These are phyloP conservation scores for Rheum nobile DNA, from an alignment of 148 eudicot genomes.

Conservation along the genomic window DNA sequence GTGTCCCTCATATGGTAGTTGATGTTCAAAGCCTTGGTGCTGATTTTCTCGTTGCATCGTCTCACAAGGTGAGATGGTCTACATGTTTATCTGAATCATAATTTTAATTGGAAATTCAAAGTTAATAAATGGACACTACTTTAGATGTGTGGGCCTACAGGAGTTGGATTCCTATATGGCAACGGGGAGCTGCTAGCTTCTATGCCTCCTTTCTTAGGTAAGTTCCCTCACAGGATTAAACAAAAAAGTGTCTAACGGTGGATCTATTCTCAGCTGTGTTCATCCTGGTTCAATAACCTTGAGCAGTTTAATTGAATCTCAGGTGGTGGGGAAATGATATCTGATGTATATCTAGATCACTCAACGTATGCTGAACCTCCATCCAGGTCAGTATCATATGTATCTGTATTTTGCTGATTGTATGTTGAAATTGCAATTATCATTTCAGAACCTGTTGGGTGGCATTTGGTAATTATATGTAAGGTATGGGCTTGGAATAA, in stretches of 20 bases:
- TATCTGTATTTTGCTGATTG: not conserved
- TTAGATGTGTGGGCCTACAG: constrained; percentile 99
- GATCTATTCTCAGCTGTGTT: too few species aligned
- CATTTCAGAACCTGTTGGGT: not conserved
- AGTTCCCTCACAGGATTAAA: not conserved
- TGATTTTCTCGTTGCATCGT: constrained; percentile 97
- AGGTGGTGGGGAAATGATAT: constrained; percentile 99
- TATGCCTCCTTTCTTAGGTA: constrained; percentile 99
- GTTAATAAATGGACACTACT: constrained; percentile 57
- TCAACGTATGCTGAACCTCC: constrained; percentile 98
- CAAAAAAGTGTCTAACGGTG: too few species aligned
- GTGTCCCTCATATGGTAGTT: constrained; percentile 98
- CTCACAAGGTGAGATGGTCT: constrained; percentile 73
- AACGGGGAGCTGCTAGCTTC: constrained; percentile 55
- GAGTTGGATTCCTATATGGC: constrained; percentile 93
- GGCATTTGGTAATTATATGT: not conserved
- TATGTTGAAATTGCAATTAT: constrained; percentile 1
- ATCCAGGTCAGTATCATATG: constrained; percentile 42
- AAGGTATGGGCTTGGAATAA: not conserved
- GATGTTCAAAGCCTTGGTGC: constrained; percentile 81
- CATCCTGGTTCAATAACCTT: not conserved
- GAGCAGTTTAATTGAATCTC: constrained; percentile 8
- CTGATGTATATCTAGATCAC: constrained; percentile 85
- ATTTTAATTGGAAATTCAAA: constrained; percentile 9
- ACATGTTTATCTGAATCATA: constrained; percentile 13